Percentiles rank a stretch among this genome's conserved stretches.
Evolutionary conservation across 2,329 filamentous ascomycete genomes (phyloP).

Genomic region (Botrytis medusae): DNA sequence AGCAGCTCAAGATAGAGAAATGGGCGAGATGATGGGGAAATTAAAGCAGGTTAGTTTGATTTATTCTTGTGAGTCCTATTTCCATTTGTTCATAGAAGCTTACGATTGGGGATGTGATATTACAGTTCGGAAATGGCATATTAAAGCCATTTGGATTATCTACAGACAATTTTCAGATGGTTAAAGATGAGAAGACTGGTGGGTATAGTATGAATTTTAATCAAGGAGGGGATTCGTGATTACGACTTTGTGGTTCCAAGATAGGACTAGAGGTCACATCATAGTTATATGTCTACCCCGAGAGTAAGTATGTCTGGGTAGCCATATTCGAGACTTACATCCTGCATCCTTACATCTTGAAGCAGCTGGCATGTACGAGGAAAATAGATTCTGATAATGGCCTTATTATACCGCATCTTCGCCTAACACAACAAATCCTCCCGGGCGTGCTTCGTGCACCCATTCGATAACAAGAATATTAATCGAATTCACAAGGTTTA

Average conservation of each 20-base stretch:
- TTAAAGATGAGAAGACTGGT: slow-evolving; percentile 83
- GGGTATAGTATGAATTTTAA: slow-evolving; percentile 92
- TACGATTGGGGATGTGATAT: not conserved
- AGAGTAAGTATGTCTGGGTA: not conserved
- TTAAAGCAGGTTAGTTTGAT: slow-evolving; percentile 67
- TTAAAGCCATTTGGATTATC: slow-evolving; percentile 91
- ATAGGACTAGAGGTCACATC: not conserved
- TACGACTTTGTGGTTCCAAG: not conserved
- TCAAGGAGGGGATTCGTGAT: slow-evolving; percentile 32
- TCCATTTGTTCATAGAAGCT: slow-evolving; percentile 11
- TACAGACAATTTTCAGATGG: slow-evolving; percentile 93
- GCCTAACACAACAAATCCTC: not conserved
- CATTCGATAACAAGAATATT: not conserved
- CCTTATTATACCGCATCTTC: not conserved
- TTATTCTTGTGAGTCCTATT: slow-evolving; percentile 7
- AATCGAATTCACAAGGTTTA: not conserved
- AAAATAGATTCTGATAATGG: not conserved
- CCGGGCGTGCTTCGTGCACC: not conserved
- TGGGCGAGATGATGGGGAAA: slow-evolving; percentile 97
- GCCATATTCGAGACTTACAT: not conserved
- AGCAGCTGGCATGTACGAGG: not conserved
- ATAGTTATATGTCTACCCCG: not conserved
- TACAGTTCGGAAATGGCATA: slow-evolving; percentile 79
- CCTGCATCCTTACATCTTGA: not conserved
- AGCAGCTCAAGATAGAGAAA: slow-evolving; percentile 79